Evolutionary conservation across 768 basidiomycete species (phyloP), one percentile per base, ranked within the genome.

Genomic region (Gymnopilus junonius): DNA sequence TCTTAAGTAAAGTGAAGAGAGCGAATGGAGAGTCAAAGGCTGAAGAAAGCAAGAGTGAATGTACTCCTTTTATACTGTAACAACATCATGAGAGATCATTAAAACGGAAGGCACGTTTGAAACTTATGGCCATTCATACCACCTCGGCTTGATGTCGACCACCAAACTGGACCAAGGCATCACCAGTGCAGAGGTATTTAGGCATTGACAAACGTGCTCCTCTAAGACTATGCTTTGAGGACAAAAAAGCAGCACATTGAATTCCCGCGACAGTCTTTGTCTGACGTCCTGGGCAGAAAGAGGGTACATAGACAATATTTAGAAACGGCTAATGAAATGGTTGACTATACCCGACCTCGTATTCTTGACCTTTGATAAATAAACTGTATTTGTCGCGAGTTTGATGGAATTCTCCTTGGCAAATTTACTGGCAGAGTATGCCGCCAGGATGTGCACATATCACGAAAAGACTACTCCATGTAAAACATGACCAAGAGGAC

Each of bases 401-500:
- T 48, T 60, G 34, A 15, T 29, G 32, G n/a, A 15, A 27, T 20
- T n/a, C 15, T 35, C 69, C 58, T 59, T 59, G 58, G 43, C 45
- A 50, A 31, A 50, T 62, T 62, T 43, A 50, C 7, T 23, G 14
- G 14, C 39, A 45, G 25, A 25, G 20, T 23, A 60, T 61, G 25
- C 31, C 62, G 27, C 42, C 65, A 58, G 31, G 31, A 39, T 34
- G 43, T 35, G 46, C 10, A 4, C 45, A 21, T 17, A 42, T 56
- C 53, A 37, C 46, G 35, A 7, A 35, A 39, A 20, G n/a, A 42
- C 20, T 42, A 39, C 43, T 46, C 54, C 45, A 43, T 51, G 60
- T 55, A 58, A 54, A 59, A 59, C 37, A 59, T 53, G 37, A 54
- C 61, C 65, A 64, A 67, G 57, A 29, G 57, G 51, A 59, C 70